Base-by-base conservation (phyloP, 179 eudicot species). In the Beta lomatogona region DNA sequence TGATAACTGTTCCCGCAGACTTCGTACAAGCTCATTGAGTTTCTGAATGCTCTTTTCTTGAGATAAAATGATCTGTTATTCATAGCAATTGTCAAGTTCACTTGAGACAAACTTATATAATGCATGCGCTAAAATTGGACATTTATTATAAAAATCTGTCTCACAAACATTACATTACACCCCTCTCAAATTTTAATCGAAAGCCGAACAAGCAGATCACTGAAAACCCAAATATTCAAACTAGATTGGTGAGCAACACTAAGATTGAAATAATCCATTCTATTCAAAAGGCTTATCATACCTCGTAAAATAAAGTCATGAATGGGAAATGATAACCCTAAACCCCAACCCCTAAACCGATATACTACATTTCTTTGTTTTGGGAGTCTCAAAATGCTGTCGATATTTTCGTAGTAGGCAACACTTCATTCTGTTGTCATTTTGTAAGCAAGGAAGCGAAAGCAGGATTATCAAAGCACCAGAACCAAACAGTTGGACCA, bases 11-110 rank as follows among this genome's bases (percentile, higher is more conserved):
- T 92, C 93, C 78, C 86, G 87, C 76, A 95, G 97, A 83, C 87
- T 88, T 71, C 80, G 86, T 50, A 95, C 94, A 46, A 93, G 93
- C 86, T 91, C 93, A n/a, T 88, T 92, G 22, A 95, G 95, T 85
- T 84, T 92, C 79, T 92, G 95, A 84, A 95, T 95, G 85, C 84
- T 93, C 89, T 89, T 93, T 86, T 95, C 98, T 88, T 95, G 98
- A 9, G 97, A 91, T 85, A 95, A 83, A 70, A 95, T 95, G 18
- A 95, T 91, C 98, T 95, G 93, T 81, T 55, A 19, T 87, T 81
- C 25, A 13, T 46, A 81, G 15, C 0, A 15, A 41, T 22, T 63
- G 11, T 4, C 67, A 73, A 36, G 36, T 13, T 79, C 44, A 46
- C n/a, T 55, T 57, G 25, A 79, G 61, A 18, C 63, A 53, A 21